These are phyloP conservation scores for Blastocystis sp. DNA, from an alignment of 352 stramenopile genomes.

Conservation along the genomic window DNA sequence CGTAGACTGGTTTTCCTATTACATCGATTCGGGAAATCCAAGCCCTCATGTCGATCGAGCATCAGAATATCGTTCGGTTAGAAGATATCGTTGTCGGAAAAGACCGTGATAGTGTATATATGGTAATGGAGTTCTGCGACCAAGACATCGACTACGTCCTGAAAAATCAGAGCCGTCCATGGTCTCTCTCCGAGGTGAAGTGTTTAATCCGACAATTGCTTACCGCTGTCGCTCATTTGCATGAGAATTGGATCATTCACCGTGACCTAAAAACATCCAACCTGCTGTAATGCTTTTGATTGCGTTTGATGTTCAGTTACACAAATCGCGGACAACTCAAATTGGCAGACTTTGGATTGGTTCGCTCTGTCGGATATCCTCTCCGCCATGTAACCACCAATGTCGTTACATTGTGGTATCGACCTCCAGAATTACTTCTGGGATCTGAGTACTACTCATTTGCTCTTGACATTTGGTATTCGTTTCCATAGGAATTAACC, in stretches of 20 bases:
- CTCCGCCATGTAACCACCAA: constrained; percentile 27
- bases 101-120: constrained; percentile 56
- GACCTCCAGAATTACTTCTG: constrained; percentile 44
- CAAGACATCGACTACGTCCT: constrained; percentile 54
- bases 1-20: constrained; percentile 56
- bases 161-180: constrained; percentile 29
- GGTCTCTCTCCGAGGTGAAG: constrained; percentile 48
- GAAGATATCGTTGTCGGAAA: constrained; percentile 55
- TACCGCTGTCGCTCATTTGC: constrained; percentile 18
- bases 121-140: constrained; percentile 57
- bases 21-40: constrained; percentile 56
- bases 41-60: neutral
- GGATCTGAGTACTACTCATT: constrained; percentile 36
- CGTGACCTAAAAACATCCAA: constrained; percentile 55
- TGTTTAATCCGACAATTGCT: constrained; percentile 51
- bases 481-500: neutral
- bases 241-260: constrained; percentile 51
- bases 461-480: constrained; percentile 43
- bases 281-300: neutral
- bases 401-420: constrained; percentile 54
- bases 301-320: neutral
- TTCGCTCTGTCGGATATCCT: constrained; percentile 31
- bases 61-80: constrained; percentile 51
- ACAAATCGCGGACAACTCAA: constrained; percentile 52
- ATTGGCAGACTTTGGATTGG: constrained; percentile 46